These are phyloP conservation scores for Xylaria sp. DNA, from an alignment of 495 filamentous ascomycete species.

Conservation along the genomic window DNA sequence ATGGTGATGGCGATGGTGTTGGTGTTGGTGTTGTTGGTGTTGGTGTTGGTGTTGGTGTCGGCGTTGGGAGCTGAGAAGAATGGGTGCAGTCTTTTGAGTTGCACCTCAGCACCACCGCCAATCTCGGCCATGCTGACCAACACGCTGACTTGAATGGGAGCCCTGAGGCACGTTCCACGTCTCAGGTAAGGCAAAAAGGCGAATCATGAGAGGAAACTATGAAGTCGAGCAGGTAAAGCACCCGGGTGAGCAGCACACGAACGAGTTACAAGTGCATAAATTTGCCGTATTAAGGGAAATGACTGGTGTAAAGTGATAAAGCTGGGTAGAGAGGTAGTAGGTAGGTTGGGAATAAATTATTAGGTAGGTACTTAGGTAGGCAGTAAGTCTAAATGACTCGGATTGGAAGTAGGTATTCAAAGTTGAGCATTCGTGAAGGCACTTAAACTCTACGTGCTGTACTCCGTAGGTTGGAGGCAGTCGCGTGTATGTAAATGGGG, in stretches of 20 bases:
- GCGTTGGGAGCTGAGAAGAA: slow-evolving; percentile 46
- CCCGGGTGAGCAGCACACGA: not conserved
- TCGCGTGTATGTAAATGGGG: not conserved
- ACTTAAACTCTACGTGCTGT: not conserved
- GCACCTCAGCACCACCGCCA: slow-evolving; percentile 20
- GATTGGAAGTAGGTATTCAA: not conserved
- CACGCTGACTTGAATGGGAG: not conserved
- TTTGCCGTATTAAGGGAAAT: not conserved
- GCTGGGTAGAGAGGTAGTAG: not conserved
- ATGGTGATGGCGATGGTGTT: no score
- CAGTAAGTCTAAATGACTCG: no score
- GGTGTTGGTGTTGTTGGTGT: no score
- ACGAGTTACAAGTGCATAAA: not conserved
- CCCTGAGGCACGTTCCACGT: slow-evolving; percentile 14
- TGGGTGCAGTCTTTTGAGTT: slow-evolving; percentile 47
- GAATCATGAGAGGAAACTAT: not conserved
- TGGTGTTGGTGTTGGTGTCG: no score
- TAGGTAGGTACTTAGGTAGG: not conserved
- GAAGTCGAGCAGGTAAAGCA: not conserved
- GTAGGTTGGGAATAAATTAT: not conserved
- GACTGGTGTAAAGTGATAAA: not conserved
- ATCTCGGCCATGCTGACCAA: slow-evolving; percentile 32
- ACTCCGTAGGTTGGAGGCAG: not conserved
- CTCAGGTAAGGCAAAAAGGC: not conserved
- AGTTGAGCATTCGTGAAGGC: not conserved